Evolutionary conservation across 345 rosid genomes (phyloP), one percentile per base, ranked within the genome.

Genomic region (Acer campestre): DNA sequence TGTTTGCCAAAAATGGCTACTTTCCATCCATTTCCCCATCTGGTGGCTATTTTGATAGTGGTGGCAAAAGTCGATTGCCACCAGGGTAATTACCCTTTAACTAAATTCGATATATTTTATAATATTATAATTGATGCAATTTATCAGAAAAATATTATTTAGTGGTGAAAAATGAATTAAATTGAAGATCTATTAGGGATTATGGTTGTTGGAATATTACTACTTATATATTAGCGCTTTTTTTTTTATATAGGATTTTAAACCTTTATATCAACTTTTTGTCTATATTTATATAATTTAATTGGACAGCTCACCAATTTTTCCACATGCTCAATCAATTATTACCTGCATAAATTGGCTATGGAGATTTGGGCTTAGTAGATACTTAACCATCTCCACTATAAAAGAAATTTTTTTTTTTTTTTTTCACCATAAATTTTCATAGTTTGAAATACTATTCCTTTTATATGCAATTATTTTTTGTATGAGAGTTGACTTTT

Each of bases 231-330:
- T 56, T 31, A 7, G 8, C 31, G 23, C 14, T 1, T 51, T 58
- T 16, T 18, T 58, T 58, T 27, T 25, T 1, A 25, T 22, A n/a
- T 58, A 58, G 62, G 2, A 3, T 58, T n/a, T 56, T 16, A 4
- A 56, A 56, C 61, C 22, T 68, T 6, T 42, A 27, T 71, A n/a
- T 53, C 3, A 5, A 55, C 22, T 31, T 2, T 2, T 4, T 55
- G 22, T 14, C 44, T 71, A 55, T 55, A 18, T 42, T 18, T 42
- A 42, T 40, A 67, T n/a, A 67, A 67, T 40, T 42, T 20, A 40
- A 67, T 22, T 20, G 27, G 71, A 67, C 71, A 58, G 17, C 62
- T 58, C 62, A 58, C n/a, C 62, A 7, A 58, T 58, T 58, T 58
- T 58, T 58, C n/a, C 62, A 58, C 62, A 58, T 58, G 62, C 62